These are phyloP conservation scores for Leonotis leonurus DNA, from an alignment of 257 asterid species.

Conservation along the genomic window DNA sequence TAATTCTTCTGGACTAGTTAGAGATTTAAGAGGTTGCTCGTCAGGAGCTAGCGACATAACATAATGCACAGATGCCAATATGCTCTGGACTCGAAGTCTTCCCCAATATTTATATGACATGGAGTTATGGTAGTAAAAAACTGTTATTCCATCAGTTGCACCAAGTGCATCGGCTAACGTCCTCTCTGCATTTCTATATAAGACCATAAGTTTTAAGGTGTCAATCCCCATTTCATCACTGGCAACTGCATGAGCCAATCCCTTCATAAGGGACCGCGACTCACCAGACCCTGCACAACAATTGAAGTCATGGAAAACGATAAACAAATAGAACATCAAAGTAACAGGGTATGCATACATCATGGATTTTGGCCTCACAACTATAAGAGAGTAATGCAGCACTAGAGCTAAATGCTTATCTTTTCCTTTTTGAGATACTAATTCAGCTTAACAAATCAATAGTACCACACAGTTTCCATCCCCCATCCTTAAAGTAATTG, in stretches of 20 bases:
- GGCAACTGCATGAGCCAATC: conserved; percentile 48
- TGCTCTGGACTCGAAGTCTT: conserved; percentile 64
- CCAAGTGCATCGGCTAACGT: conserved; percentile 80
- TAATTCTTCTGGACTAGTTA: conserved; percentile 52
- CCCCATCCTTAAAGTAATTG: background rate
- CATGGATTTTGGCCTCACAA: background rate
- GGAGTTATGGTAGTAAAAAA: conserved; percentile 55
- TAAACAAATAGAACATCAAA: background rate
- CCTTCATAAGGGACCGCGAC: conserved; percentile 74
- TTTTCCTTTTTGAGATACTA: background rate
- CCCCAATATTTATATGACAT: conserved; percentile 64
- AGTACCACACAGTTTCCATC: background rate
- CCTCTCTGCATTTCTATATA: conserved; percentile 57
- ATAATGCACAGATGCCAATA: conserved; percentile 60
- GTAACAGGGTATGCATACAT: background rate
- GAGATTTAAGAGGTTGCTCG: conserved; percentile 51
- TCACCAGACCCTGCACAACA: conserved; percentile 82
- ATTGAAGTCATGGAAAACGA: conserved; percentile 8
- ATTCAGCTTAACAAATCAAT: background rate
- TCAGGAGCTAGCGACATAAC: conserved; percentile 47
- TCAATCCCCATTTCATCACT: conserved; percentile 43
- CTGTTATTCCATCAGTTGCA: conserved; percentile 49
- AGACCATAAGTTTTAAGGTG: conserved; percentile 65
- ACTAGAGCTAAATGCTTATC: background rate
- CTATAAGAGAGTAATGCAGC: background rate